Percentiles rank a stretch among this genome's conserved stretches.
Conservation (phyloP, 768 basidiomycete species). For the Auricularia sp. region DNA sequence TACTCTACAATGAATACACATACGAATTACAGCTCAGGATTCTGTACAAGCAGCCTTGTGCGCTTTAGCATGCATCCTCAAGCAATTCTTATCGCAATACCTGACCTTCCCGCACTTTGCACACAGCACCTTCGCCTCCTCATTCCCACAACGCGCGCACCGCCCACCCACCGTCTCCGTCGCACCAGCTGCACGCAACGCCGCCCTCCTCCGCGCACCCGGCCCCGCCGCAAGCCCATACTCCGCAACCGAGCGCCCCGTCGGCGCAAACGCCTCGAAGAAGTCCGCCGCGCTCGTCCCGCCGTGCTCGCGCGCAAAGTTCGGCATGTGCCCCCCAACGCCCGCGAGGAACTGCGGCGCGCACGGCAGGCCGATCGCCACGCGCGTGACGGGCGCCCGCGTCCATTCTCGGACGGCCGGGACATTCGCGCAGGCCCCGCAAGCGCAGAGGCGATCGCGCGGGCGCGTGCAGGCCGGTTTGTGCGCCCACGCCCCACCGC, state of each 20-base stretch:
- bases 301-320: not conserved
- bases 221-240: not conserved
- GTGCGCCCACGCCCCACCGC: not conserved
- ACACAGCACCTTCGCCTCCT: not conserved
- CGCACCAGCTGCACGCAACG: not conserved
- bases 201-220: not conserved
- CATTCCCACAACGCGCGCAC: not conserved
- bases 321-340: not conserved
- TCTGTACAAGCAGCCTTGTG: not conserved
- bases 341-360: not conserved
- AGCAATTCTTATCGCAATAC: not conserved
- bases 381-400: not conserved
- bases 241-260: too few species aligned
- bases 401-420: not conserved
- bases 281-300: too few species aligned
- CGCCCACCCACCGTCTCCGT: not conserved
- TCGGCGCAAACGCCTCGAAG: too few species aligned
- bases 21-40: too few species aligned
- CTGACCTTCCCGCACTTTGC: not conserved
- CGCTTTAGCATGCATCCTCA: not conserved
- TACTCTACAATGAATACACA: too few species aligned
- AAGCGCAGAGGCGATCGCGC: not conserved
- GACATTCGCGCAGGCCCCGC: not conserved
- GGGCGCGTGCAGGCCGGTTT: not conserved
- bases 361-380: not conserved